These are phyloP conservation scores for Phytophthora pinifolia DNA, from an alignment of 352 stramenopile species.

Conservation along the genomic window DNA sequence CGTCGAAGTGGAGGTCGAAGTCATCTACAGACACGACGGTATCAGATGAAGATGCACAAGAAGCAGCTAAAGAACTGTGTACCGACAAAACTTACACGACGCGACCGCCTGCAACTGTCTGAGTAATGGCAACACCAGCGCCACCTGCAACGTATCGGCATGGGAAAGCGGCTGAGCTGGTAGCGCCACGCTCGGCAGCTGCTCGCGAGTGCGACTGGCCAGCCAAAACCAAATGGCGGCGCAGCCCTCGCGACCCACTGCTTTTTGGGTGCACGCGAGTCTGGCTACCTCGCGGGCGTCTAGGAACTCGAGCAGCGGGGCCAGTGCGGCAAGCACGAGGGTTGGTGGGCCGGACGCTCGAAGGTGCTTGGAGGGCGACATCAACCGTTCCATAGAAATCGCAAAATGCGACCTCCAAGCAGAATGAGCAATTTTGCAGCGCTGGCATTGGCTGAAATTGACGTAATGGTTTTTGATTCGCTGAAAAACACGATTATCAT, in stretches of 20 bases:
- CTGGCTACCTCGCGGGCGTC: constrained; percentile 34
- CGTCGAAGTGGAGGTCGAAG: constrained; percentile 56
- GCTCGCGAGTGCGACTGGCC: constrained; percentile 24
- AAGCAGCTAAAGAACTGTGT: neutral
- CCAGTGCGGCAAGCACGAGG: constrained; percentile 36
- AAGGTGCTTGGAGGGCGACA: constrained; percentile 22
- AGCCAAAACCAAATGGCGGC: constrained; percentile 49
- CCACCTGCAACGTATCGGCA: constrained; percentile 30
- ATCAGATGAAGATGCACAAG: neutral
- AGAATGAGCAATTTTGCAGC: neutral
- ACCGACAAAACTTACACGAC: constrained; percentile 41
- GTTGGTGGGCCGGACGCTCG: constrained; percentile 2
- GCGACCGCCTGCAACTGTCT: constrained; percentile 48
- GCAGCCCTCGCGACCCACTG: constrained; percentile 22
- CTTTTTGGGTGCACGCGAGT: constrained; percentile 36
- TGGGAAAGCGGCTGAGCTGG: constrained; percentile 19
- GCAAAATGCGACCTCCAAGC: neutral
- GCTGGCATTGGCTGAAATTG: constrained; percentile 18
- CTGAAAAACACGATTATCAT: constrained; percentile 11
- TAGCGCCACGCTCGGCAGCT: constrained; percentile 31
- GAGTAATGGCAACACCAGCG: constrained; percentile 44
- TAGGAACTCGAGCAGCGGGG: constrained; percentile 60
- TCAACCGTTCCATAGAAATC: constrained; percentile 7
- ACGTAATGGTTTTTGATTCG: constrained; percentile 23
- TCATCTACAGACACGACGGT: constrained; percentile 25